These are phyloP conservation scores for Dothidotthia symphoricarpi DNA, from an alignment of 2,329 filamentous ascomycete species.

Conservation along the genomic window DNA sequence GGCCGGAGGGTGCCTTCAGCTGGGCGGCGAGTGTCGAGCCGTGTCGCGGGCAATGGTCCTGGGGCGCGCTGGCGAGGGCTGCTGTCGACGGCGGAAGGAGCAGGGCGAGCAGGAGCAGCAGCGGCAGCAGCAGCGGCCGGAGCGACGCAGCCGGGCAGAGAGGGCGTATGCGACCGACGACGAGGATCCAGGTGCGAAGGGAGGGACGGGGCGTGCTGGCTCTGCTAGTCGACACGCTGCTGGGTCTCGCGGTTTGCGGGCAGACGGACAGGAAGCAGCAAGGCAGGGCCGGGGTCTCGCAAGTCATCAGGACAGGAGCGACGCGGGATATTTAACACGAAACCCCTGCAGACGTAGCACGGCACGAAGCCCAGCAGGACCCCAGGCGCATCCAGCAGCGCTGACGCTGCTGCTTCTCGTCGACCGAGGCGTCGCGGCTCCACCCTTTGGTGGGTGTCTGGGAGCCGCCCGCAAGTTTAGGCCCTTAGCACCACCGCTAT, in stretches of 20 bases:
- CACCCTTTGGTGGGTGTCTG: constrained; percentile 21
- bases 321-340: constrained; percentile 28
- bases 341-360: constrained; percentile 21
- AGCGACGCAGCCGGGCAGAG: not conserved
- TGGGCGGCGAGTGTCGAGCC: no score
- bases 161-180: no score
- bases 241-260: no score
- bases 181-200: no score
- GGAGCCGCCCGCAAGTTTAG: constrained; percentile 19
- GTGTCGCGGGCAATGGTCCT: constrained; percentile 13
- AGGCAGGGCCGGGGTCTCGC: constrained; percentile 20
- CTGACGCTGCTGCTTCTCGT: constrained; percentile 19
- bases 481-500: constrained; percentile 22
- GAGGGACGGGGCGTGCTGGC: no score
- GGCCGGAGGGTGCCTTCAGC: no score
- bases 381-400: constrained; percentile 8
- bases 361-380: constrained; percentile 7
- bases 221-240: no score
- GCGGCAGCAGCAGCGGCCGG: constrained; percentile 2
- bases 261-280: no score
- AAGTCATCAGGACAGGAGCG: constrained; percentile 22
- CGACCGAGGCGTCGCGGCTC: constrained; percentile 18
- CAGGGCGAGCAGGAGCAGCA: constrained; percentile 1
- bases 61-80: constrained; percentile 5
- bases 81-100: constrained; percentile 8